A percentile compares a stretch with the other conserved stretches of the same genome.
These are phyloP conservation scores for Talaromyces sp. DNA, from an alignment of 2,329 filamentous ascomycete genomes.

Conservation along the genomic window DNA sequence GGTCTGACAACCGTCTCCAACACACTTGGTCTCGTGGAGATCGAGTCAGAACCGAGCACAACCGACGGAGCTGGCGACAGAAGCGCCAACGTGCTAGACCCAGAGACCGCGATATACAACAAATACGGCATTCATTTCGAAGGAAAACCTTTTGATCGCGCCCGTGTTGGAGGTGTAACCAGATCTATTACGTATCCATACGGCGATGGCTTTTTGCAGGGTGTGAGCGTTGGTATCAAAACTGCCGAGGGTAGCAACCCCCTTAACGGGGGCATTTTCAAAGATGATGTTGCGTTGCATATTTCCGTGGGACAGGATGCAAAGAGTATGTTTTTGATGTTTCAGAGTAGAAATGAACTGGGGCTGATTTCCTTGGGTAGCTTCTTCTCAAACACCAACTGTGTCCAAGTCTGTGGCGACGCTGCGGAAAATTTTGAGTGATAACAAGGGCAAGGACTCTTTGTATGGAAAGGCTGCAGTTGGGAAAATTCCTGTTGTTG, in stretches of 20 bases:
- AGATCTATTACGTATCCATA: constrained; percentile 53
- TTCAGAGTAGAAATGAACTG: background rate
- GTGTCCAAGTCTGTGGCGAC: constrained; percentile 24
- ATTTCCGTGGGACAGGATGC: constrained; percentile 36
- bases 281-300: constrained; percentile 51
- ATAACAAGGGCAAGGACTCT: constrained; percentile 30
- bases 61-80: constrained; percentile 46
- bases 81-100: constrained; percentile 45
- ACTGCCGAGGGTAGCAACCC: constrained; percentile 46
- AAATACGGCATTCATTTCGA: constrained; percentile 43
- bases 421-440: constrained; percentile 31
- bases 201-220: constrained; percentile 45
- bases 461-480: constrained; percentile 34
- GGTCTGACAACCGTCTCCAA: constrained; percentile 58
- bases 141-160: constrained; percentile 50
- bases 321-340: constrained; percentile 17
- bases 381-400: constrained; percentile 18
- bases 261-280: constrained; percentile 46
- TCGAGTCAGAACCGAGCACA: constrained; percentile 50
- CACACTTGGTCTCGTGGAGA: constrained; percentile 57
- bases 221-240: constrained; percentile 54
- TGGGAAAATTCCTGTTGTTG: constrained; percentile 34
- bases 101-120: constrained; percentile 28
- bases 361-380: background rate
- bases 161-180: constrained; percentile 53